Percentiles rank a stretch among this genome's conserved stretches.
These are phyloP conservation scores for Pseudogymnoascus sp. DNA, from an alignment of 2,329 filamentous ascomycete species.

Conservation along the genomic window DNA sequence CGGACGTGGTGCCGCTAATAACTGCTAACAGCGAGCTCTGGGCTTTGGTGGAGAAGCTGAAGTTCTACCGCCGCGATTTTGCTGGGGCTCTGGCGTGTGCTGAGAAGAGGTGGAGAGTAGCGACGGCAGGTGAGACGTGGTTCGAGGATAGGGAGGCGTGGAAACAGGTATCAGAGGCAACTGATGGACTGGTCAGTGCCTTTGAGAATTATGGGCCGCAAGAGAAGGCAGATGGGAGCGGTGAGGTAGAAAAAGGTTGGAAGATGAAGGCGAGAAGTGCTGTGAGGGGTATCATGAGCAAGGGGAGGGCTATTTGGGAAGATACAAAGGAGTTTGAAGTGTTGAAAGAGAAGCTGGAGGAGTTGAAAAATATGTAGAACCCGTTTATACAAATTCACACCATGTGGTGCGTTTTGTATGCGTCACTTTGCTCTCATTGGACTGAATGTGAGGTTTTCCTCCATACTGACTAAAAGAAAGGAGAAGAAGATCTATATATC, in stretches of 20 bases:
- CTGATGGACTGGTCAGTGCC: constrained; percentile 70
- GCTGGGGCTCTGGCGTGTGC: constrained; percentile 68
- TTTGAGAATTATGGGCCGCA: constrained; percentile 70
- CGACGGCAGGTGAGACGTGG: constrained; percentile 38
- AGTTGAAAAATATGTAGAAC: constrained; percentile 33
- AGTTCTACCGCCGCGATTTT: constrained; percentile 65
- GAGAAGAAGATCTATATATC: too few relatives aligned
- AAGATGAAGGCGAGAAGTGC: constrained; percentile 81
- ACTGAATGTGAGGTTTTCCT: background rate
- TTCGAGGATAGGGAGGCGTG: constrained; percentile 40
- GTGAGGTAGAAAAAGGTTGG: constrained; percentile 71
- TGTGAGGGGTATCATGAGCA: constrained; percentile 72
- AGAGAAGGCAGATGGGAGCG: constrained; percentile 48
- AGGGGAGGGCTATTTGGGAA: constrained; percentile 77
- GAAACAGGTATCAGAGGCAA: constrained; percentile 53
- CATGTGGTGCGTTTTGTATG: background rate
- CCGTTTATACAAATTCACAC: background rate
- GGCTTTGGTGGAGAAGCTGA: constrained; percentile 62
- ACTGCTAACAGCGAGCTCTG: constrained; percentile 71
- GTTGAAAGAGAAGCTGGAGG: constrained; percentile 49
- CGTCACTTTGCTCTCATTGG: background rate
- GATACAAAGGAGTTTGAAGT: constrained; percentile 59
- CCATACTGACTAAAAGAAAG: background rate
- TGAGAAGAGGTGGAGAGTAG: constrained; percentile 82
- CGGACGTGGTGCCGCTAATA: constrained; percentile 70